Evolutionary conservation across 768 basidiomycete genomes (phyloP), one percentile per base, ranked within the genome.

Genomic region (Neoboletus subvelutipes): DNA sequence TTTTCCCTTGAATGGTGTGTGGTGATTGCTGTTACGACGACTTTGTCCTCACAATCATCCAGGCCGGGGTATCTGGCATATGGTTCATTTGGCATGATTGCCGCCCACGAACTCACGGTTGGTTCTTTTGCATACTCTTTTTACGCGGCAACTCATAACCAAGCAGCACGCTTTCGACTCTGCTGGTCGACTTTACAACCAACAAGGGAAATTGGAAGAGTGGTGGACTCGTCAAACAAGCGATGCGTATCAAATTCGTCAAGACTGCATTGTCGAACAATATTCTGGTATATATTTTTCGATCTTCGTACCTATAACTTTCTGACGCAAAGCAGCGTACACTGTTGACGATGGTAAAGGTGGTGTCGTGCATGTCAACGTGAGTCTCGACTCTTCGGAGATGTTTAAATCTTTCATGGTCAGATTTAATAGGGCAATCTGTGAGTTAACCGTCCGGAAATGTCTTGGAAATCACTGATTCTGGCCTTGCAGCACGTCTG

Each of bases 221-320:
- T 98, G 94, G 94, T 98, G 94, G 94, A 88, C 91, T 3, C 90
- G 94, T 58, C 75, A 78, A 41, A 98, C 96, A 4, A 91, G 87
- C 64, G 79, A 84, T 59, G 88, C 87, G 0, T 99, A 95, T 79
- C 77, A 91, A 53, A 79, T 81, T 58, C 86, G 87, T 52, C 89
- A 93, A 64, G 82, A 88, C 53, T 98, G 96, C 69, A 88, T 99
- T 52, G 84, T 90, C n/a, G 80, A 88, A 51, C 95, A 98, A 70
- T 98, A 87, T 73, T 91, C 88, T n/a, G 79, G 88, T 89, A 64
- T 24, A 83, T 86, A 83, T 85, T 10, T 53, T 12, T 53, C 4
- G 1, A 36, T 39, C 6, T 18, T 46, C 39, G 18, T 36, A 18
- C 26, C 22, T 39, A 36, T 26, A 22, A 36, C 36, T 31, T 37